A percentile compares a stretch with the other conserved stretches of the same genome.
These are phyloP conservation scores for Chaetomium olivaceum DNA, from an alignment of 2,329 filamentous ascomycete genomes.

Conservation along the genomic window DNA sequence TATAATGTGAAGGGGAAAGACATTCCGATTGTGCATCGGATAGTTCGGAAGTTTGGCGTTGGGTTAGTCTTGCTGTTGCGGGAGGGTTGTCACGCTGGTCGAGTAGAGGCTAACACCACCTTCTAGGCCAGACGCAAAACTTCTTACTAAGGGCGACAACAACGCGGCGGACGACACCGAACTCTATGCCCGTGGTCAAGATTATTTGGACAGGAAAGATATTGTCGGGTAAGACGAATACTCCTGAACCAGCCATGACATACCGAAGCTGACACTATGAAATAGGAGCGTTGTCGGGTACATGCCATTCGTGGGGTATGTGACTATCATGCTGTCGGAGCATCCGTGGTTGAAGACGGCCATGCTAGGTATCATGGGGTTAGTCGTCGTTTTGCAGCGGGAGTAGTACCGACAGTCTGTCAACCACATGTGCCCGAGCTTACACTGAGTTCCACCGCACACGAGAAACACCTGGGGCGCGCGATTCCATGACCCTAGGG, in stretches of 20 bases:
- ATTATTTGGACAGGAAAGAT: conserved; percentile 81
- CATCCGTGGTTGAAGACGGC: conserved; percentile 97
- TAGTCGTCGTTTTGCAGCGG: conserved; percentile 87
- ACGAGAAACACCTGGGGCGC: neutral
- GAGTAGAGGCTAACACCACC: conserved; percentile 13
- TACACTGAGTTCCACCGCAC: no score
- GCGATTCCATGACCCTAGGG: neutral
- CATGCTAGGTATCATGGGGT: conserved; percentile 90
- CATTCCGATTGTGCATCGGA: conserved; percentile 94
- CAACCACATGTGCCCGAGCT: neutral
- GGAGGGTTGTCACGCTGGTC: neutral
- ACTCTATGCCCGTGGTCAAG: conserved; percentile 79
- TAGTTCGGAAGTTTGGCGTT: conserved; percentile 72
- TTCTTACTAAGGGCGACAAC: conserved; percentile 97
- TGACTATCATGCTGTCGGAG: conserved; percentile 93
- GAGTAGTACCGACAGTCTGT: conserved; percentile 56
- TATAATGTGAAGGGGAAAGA: conserved; percentile 89
- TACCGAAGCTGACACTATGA: conserved; percentile 19
- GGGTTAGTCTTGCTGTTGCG: conserved; percentile 47
- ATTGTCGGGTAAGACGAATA: conserved; percentile 70
- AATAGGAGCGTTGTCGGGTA: conserved; percentile 72
- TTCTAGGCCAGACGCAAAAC: conserved; percentile 57
- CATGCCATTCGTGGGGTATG: conserved; percentile 92
- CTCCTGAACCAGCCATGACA: neutral
- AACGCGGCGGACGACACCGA: conserved; percentile 93